Evolutionary conservation across 805 yeast species (phyloP), one percentile per base, ranked within the genome.

Genomic region (Candida nonsorbophila): DNA sequence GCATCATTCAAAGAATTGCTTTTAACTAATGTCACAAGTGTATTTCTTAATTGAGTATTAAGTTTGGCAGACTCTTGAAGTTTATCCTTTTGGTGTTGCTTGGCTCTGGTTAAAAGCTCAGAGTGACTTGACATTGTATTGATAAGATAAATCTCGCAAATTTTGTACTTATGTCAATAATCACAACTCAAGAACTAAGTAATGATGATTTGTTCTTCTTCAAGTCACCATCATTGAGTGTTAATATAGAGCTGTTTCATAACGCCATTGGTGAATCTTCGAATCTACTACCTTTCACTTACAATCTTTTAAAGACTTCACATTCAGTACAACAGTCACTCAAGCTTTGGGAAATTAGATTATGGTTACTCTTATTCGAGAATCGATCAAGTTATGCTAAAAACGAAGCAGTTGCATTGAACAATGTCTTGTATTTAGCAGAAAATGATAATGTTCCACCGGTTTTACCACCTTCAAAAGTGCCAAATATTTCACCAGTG

Each of bases 281-380:
- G 10, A 18, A 18, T 18, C 9, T 7, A 7, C 7, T 18, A 7
- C 10, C 20, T 18, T 18, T 18, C 7, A 18, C 10, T 18, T 34
- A 36, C 24, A 8, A 14, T 9, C 26, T 39, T 3, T 30, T 36
- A 25, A 37, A 25, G 23, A 10, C 14, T 20, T 30, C 28, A n/a
- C 15, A 10, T 29, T 20, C 37, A 2, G 14, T 24, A 14, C 20
- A 25, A 13, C 44, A 47, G 10, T 37, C 34, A 9, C 26, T 54
- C 11, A 40, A 37, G 22, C 20, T 61, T 14, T 64, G 69, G 69
- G 61, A 59, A 26, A 47, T 58, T 6, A 42, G 70, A n/a, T 40
- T 64, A 14, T 37, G 45, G 10, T 40, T 55, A 7, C 42, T 46
- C 8, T 29, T 62, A 4, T 62, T 62, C 42, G 48, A 44, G 29